Evolutionary conservation across 495 filamentous ascomycete species (phyloP).

Genomic region (Talaromyces thailandensis): DNA sequence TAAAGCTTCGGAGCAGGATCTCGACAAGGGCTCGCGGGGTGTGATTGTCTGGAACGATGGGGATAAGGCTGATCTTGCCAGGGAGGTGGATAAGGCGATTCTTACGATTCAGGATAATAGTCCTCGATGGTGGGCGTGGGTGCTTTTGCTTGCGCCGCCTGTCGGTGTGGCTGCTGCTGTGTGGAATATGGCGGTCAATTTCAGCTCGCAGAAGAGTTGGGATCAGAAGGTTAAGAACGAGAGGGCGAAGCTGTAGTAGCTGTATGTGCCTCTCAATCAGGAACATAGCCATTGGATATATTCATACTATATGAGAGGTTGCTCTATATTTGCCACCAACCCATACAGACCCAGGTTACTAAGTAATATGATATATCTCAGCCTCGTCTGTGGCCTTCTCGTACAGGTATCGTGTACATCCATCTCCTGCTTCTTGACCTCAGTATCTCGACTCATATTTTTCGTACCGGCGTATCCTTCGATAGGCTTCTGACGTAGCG

Average conservation of each 20-base stretch:
- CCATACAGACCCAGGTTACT: too few relatives aligned
- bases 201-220: conserved; percentile 60
- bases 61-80: conserved; percentile 53
- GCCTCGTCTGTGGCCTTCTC: background rate
- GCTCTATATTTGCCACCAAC: background rate
- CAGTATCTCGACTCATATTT: background rate
- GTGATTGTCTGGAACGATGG: conserved; percentile 85
- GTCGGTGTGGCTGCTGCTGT: conserved; percentile 53
- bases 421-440: background rate
- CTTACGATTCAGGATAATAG: conserved; percentile 48
- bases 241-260: conserved; percentile 55
- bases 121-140: conserved; percentile 73
- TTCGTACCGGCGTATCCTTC: background rate
- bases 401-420: background rate
- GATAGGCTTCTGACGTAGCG: background rate
- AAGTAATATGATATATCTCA: background rate
- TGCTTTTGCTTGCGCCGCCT: conserved; percentile 64
- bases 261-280: background rate
- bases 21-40: conserved; percentile 35
- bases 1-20: conserved; percentile 21
- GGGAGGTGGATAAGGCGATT: conserved; percentile 56
- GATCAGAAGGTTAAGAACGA: conserved; percentile 52
- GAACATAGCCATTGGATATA: background rate
- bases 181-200: conserved; percentile 61
- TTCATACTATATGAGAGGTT: background rate